Evolutionary conservation across 2,329 filamentous ascomycete species (phyloP).

Genomic region (Eutypella sp.): DNA sequence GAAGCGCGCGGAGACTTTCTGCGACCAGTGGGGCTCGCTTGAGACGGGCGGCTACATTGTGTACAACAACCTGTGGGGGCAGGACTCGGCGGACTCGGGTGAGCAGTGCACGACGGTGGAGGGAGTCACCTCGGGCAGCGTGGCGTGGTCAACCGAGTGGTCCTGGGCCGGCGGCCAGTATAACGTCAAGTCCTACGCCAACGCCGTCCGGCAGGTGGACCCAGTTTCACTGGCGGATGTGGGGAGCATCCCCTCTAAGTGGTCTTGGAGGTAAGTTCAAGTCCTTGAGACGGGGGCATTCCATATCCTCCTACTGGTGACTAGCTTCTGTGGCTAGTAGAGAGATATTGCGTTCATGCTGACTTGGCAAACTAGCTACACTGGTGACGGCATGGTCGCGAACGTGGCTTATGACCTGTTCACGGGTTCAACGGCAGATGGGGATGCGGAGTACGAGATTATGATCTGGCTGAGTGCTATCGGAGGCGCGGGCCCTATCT

Average conservation of each 20-base stretch:
- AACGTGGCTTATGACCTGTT: conserved; percentile 59
- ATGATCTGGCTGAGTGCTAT: conserved; percentile 32
- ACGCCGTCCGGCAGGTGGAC: conserved; percentile 32
- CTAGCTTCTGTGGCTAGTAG: conserved; percentile 1
- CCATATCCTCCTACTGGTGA: neutral
- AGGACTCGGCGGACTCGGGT: conserved; percentile 30
- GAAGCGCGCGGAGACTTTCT: conserved; percentile 30
- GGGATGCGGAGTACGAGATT: conserved; percentile 52
- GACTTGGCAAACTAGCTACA: conserved; percentile 43
- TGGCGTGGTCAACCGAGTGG: conserved; percentile 40
- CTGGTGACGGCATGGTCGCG: conserved; percentile 42
- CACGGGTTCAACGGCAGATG: conserved; percentile 39
- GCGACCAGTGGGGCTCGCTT: conserved; percentile 34
- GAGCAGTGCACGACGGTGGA: conserved; percentile 38
- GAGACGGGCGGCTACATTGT: conserved; percentile 39
- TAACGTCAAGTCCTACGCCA: conserved; percentile 43
- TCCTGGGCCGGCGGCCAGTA: conserved; percentile 35
- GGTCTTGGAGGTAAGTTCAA: conserved; percentile 32
- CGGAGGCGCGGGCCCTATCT: conserved; percentile 27
- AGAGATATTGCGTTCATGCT: neutral
- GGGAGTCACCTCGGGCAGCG: conserved; percentile 26
- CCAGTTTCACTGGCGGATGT: conserved; percentile 31
- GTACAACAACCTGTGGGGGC: conserved; percentile 51
- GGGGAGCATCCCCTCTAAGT: conserved; percentile 30
- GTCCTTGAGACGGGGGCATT: neutral